Evolutionary conservation across 179 eudicot genomes (phyloP), one percentile per base, ranked within the genome.

Genomic region (Spergularia azorica): DNA sequence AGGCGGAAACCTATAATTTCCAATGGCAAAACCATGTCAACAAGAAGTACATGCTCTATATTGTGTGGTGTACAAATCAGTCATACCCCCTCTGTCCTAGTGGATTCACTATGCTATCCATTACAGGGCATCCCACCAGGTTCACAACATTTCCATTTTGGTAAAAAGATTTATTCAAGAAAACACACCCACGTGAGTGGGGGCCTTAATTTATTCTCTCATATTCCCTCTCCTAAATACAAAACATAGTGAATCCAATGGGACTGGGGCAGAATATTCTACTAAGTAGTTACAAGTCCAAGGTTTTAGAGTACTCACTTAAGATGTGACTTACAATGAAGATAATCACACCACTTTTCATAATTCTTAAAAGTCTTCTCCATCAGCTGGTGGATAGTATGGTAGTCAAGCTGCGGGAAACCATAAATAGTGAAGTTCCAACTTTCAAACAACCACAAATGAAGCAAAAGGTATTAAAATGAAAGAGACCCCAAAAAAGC

Each of bases 281-380:
- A 32, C n/a, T 15, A 58, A 32, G 32, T 26, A 26, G 39, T 12
- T 71, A 36, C 55, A 26, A 60, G 39, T 18, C 72, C 26, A 65
- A 38, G 50, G 43, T 18, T 75, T 21, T 58, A 70, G 72, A 65
- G 68, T 63, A 84, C 95, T 90, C 84, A 94, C 99, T 69, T 82
- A 51, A 94, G 87, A 84, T 89, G 85, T 68, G 87, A 74, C 81
- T 82, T 51, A 70, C 87, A 73, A 84, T 90, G 99, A 85, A 95
- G 87, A 84, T 93, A 94, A 80, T 88, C 86, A 81, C 98, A 95
- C 99, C 99, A 95, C 43, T 83, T 80, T 55, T 74, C 77, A 72
- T 95, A 95, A 79, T 95, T 95, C 80, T 88, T 94, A 80, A 90
- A 91, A 39, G 89, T 77, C 77, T 87, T 91, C 43, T 90, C 94